These are phyloP conservation scores for Combretum micranthum DNA, from an alignment of 345 rosid species.

Conservation along the genomic window DNA sequence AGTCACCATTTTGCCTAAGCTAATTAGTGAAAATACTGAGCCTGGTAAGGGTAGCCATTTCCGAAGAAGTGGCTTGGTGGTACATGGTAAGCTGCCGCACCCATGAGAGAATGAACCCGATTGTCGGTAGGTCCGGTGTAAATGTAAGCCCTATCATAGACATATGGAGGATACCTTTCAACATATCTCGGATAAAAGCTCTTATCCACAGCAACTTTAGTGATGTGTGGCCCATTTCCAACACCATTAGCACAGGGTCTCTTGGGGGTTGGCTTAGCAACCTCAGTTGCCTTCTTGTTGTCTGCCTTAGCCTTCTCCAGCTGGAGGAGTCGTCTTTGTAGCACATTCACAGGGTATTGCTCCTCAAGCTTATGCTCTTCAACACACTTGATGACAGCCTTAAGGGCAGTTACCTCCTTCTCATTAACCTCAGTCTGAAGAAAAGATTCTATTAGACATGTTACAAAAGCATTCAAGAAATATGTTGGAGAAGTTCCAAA, in stretches of 20 bases:
- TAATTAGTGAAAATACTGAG: conserved; percentile 71
- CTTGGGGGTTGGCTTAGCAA: conserved; percentile 83
- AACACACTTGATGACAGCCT: conserved; percentile 83
- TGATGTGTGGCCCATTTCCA: conserved; percentile 56
- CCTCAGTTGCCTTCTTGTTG: conserved; percentile 78
- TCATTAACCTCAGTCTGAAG: conserved; percentile 76
- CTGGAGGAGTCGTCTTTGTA: conserved; percentile 62
- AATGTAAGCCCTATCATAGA: conserved; percentile 73
- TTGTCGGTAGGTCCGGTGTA: conserved; percentile 53
- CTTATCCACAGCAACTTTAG: conserved; percentile 35
- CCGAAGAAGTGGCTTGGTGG: conserved; percentile 80
- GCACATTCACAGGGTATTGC: conserved; percentile 62
- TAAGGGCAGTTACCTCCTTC: conserved; percentile 74
- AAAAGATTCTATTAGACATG: conserved; percentile 3
- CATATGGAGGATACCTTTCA: conserved; percentile 71
- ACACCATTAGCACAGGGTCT: conserved; percentile 71
- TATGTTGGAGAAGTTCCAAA: background rate
- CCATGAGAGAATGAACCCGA: conserved; percentile 46
- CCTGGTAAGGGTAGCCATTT: conserved; percentile 87
- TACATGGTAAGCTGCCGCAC: conserved; percentile 58
- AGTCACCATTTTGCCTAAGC: conserved; percentile 8
- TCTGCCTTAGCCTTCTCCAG: conserved; percentile 96
- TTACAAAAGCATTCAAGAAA: background rate
- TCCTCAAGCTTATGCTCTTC: conserved; percentile 93
- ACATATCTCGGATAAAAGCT: conserved; percentile 58